Conservation (phyloP, 345 rosid genomes). For the Sonneratia alba region DNA sequence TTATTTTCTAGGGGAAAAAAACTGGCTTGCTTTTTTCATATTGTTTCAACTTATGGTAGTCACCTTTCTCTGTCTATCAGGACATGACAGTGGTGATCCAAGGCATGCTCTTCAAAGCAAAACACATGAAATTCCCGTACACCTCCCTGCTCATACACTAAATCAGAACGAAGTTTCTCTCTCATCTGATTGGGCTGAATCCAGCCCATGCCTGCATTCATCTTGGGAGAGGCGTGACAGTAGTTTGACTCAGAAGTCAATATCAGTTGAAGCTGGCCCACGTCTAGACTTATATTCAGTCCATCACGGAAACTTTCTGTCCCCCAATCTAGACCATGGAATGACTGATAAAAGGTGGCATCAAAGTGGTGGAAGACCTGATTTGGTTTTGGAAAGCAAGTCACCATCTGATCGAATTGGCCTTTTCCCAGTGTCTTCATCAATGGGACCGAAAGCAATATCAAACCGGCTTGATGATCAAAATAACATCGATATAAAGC, state of each 20-base stretch:
- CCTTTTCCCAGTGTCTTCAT: not conserved
- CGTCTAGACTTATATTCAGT: conserved; percentile 40
- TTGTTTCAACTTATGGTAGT: not conserved
- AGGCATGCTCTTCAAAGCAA: not conserved
- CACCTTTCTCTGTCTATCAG: not conserved
- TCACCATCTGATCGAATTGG: conserved; percentile 24
- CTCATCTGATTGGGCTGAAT: conserved; percentile 33
- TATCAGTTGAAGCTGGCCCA: conserved; percentile 37
- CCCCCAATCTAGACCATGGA: conserved; percentile 40
- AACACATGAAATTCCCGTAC: conserved; percentile 24
- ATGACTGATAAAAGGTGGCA: conserved; percentile 43
- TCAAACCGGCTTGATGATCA: not conserved
- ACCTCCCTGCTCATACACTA: conserved; percentile 36
- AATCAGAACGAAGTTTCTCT: conserved; percentile 27
- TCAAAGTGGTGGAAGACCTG: conserved; percentile 30
- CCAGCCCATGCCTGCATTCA: conserved; percentile 39
- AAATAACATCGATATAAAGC: not conserved
- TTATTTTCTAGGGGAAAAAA: not conserved
- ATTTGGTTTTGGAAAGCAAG: conserved; percentile 34
- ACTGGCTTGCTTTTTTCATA: not conserved
- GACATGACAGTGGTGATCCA: not conserved
- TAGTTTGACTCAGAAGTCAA: conserved; percentile 47
- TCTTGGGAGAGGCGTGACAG: conserved; percentile 44
- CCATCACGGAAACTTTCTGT: conserved; percentile 29
- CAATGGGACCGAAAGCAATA: not conserved